These are phyloP conservation scores for Saccharomyces cerevisiae DNA, from an alignment of 805 yeast genomes.

Conservation along the genomic window DNA sequence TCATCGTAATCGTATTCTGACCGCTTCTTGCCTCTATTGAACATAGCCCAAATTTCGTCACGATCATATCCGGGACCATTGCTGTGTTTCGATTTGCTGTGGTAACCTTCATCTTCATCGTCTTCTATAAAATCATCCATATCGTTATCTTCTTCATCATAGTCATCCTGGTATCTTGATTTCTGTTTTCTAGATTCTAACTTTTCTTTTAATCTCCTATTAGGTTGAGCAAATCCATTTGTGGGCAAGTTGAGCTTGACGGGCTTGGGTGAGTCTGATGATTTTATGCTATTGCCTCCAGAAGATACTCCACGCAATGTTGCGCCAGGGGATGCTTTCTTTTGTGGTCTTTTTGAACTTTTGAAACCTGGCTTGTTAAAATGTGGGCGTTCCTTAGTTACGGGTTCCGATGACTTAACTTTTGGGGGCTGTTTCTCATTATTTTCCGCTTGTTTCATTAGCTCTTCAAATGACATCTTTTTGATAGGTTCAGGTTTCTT, in stretches of 20 bases:
- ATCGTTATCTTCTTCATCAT: constrained; percentile 15
- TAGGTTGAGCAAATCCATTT: constrained; percentile 45
- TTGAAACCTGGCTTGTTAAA: constrained; percentile 14
- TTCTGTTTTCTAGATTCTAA: constrained; percentile 30
- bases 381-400: constrained; percentile 1
- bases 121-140: constrained; percentile 28
- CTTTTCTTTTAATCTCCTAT: constrained; percentile 43
- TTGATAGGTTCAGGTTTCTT: constrained; percentile 26
- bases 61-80: constrained; percentile 53
- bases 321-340: not conserved
- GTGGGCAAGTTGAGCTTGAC: constrained; percentile 8
- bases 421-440: constrained; percentile 19
- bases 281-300: not conserved
- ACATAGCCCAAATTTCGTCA: constrained; percentile 85
- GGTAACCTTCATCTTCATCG: constrained; percentile 44
- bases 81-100: constrained; percentile 8
- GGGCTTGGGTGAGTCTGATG: constrained; percentile 3
- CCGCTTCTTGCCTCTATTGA: constrained; percentile 56
- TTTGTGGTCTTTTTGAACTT: not conserved
- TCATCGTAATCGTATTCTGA: constrained; percentile 35
- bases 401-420: not conserved
- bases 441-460: constrained; percentile 49
- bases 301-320: not conserved
- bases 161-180: not conserved
- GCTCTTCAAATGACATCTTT: constrained; percentile 45